Evolutionary conservation across 345 rosid genomes (phyloP), one percentile per base, ranked within the genome.

Genomic region (rapeseed (Brassica napus)): DNA sequence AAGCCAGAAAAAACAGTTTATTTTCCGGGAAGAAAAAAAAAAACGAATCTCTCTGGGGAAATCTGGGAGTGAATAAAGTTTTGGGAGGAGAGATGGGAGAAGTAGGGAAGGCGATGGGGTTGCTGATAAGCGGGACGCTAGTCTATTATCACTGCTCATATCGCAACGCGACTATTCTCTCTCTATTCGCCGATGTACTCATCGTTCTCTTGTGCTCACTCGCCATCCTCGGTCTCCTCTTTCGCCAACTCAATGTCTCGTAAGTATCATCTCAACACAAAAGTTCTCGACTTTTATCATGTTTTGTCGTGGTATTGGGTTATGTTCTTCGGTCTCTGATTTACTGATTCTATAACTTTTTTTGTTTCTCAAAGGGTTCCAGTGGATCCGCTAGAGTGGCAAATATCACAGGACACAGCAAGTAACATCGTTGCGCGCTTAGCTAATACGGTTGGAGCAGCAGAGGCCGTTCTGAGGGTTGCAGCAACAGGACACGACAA

Each of bases 401-500:
- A 94, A 86, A 90, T 94, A 57, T 94, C 98, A 26, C 98, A 91
- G 83, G 98, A 94, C 73, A 86, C 97, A 6, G 98, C 98, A 11
- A 89, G 88, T 72, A 82, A 77, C 76, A 85, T 91, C 11, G 85
- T 90, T 69, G 98, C 94, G 0, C 86, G 92, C 83, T 86, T 94
- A 16, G 98, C 98, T 76, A 94, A 94, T 84, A 94, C 97, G 8
- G 81, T 94, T 5, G 98, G 98, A 21, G 98, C 97, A 4, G 91
- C 98, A 5, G 98, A 94, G 82, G 92, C 95, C 16, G 98, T 94
- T 63, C 83, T 92, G 68, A 89, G 98, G 80, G 98, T 94, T 73
- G 98, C 98, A 18, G 98, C 98, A 37, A 91, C 98, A 63, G 98
- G 98, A 59, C 98, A 94, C 63, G 98, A 94, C 85, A 94, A 92